phyloP scores from a whole-genome alignment of 345 rosid species.

The Eucalyptus paniculata region DNA sequence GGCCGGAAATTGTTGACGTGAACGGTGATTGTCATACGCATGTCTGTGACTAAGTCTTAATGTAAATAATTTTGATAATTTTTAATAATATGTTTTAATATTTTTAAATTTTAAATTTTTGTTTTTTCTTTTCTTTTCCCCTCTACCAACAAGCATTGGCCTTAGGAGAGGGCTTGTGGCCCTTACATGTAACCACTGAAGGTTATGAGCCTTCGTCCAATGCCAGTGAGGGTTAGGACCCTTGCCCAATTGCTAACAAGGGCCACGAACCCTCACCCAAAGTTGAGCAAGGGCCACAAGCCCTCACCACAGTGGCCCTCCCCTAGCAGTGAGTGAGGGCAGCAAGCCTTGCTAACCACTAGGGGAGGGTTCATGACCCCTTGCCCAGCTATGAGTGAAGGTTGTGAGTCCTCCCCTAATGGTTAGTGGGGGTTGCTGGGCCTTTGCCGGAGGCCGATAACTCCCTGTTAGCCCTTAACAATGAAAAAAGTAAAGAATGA shows the following conservation, averaged over 20 bases:
- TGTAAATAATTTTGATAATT: too few species aligned
- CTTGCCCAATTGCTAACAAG: too few species aligned
- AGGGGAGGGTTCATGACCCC: not conserved
- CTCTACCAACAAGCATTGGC: not conserved
- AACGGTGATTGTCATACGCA: accelerated
- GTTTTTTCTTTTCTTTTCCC: too few species aligned
- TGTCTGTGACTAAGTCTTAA: too few species aligned
- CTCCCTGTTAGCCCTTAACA: too few species aligned
- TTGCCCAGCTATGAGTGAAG: not conserved
- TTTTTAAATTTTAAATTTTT: too few species aligned
- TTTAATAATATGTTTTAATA: too few species aligned
- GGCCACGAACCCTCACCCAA: too few species aligned
- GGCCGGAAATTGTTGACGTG: accelerated
- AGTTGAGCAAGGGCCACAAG: not conserved
- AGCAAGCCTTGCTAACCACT: not conserved
- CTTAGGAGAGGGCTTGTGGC: not conserved
- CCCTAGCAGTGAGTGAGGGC: not conserved
- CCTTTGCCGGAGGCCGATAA: accelerated
- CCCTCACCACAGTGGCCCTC: not conserved
- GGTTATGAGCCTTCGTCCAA: not conserved
- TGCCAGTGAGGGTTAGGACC: not conserved
- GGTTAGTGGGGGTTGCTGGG: not conserved
- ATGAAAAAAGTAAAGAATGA: too few species aligned
- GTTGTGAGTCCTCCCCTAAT: not conserved
- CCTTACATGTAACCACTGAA: accelerated